Evolutionary conservation across 352 stramenopile genomes (phyloP), one percentile per base, ranked within the genome.

Genomic region (Pythium myriotylum): DNA sequence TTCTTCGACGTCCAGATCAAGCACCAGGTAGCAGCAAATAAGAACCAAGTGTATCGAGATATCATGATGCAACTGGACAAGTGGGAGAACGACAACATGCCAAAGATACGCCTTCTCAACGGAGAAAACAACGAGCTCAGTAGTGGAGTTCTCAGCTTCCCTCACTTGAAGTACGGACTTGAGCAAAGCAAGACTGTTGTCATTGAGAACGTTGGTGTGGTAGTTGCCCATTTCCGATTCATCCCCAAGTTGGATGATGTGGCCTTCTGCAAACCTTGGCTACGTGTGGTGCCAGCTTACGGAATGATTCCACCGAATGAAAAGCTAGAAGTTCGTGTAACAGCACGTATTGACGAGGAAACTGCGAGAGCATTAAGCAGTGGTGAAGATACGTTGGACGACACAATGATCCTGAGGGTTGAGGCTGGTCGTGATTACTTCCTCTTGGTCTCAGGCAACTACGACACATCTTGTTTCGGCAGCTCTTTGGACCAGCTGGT

Each of bases 351-450:
- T 9, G 80, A 97, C 53, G 92, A 94, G 54, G 63, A 75, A 2
- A 96, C 94, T 5, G 94, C 96, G 0, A 89, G 97, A 58, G 62
- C 73, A 1, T 70, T 99, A 10, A 97, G 97, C 51, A 88, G 79
- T 23, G 92, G 88, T 26, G 68, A 84, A 45, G 96, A 99, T 70
- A 90, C 77, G 0, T 71, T 99, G 12, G 93, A 99, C 42, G 97
- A 99, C 62, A 97, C 97, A 5, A 85, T 99, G 63, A 97, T 99
- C 33, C 70, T 99, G 29, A 84, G 97, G 13, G 77, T 99, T 24
- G 96, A 99, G 72, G 98, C 98, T 64, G 97, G 95, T 9, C 78
- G 85, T 17, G 97, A 99, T 62, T 98, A 98, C 56, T 99, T 98
- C 65, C 74, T 99, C 22, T 89, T 92, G 3, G 78, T 99, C 9